Conservation (phyloP, 2,329 filamentous ascomycete species). For the Juglanconis juglandina region DNA sequence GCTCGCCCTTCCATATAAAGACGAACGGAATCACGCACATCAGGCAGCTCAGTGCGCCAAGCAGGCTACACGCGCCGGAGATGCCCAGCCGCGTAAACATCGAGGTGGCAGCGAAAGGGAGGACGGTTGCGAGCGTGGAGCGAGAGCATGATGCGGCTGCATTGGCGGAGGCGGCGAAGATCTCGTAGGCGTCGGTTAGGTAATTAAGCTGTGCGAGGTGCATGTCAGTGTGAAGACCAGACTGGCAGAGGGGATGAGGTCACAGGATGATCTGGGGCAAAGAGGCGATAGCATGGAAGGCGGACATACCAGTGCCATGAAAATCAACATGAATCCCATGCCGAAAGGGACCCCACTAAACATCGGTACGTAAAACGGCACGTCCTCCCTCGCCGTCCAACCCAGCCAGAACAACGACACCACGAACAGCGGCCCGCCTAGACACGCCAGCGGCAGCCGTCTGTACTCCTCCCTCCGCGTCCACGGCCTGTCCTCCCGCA, state of each 20-base stretch:
- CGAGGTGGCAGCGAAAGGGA: slow-evolving; percentile 52
- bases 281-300: not conserved
- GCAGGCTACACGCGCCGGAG: slow-evolving; percentile 48
- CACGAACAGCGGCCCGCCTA: slow-evolving; percentile 64
- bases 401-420: slow-evolving; percentile 60
- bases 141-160: slow-evolving; percentile 48
- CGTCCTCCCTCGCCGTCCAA: slow-evolving; percentile 47
- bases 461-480: slow-evolving; percentile 61
- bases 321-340: slow-evolving; percentile 59
- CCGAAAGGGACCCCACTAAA: slow-evolving; percentile 61
- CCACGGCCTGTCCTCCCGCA: slow-evolving; percentile 51
- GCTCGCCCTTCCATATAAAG: slow-evolving; percentile 52
- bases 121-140: slow-evolving; percentile 49
- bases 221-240: not conserved
- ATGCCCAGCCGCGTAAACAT: slow-evolving; percentile 49
- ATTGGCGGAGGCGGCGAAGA: slow-evolving; percentile 57
- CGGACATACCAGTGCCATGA: slow-evolving; percentile 53
- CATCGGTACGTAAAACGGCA: slow-evolving; percentile 55
- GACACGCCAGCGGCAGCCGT: slow-evolving; percentile 66
- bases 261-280: not conserved
- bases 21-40: slow-evolving; percentile 51
- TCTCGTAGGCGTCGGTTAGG: slow-evolving; percentile 64
- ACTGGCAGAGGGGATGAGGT: not conserved
- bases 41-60: slow-evolving; percentile 47
- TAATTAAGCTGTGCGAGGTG: slow-evolving; percentile 42